phyloP scores from a whole-genome alignment of 2,329 filamentous ascomycete species.

The Pseudofabraea citricarpa region DNA sequence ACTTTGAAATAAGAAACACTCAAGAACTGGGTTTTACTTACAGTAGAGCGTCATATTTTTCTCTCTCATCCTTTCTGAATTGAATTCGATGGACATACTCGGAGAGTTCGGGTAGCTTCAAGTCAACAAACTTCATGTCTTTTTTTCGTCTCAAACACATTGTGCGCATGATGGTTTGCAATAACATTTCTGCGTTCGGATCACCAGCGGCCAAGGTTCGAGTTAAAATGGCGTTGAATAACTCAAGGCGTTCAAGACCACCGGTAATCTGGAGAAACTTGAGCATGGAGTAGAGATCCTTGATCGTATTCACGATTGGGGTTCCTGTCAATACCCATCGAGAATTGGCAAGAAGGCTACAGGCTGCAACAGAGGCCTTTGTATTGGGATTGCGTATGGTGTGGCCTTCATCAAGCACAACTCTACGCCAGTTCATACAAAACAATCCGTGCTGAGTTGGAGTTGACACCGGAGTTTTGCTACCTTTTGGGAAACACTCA shows the following conservation, averaged over 20 bases:
- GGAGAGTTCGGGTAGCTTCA: constrained; percentile 71
- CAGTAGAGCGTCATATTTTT: constrained; percentile 72
- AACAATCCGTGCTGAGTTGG: constrained; percentile 47
- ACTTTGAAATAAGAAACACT: too few relatives aligned
- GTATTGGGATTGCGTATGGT: constrained; percentile 73
- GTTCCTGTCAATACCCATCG: constrained; percentile 79
- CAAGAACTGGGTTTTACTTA: constrained; percentile 38
- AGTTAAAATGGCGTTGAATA: constrained; percentile 71
- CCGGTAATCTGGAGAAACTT: constrained; percentile 73
- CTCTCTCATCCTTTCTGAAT: constrained; percentile 68
- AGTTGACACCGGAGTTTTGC: constrained; percentile 35
- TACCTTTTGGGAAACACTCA: constrained; percentile 52
- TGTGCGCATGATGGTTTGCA: constrained; percentile 75
- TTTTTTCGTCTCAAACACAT: constrained; percentile 80
- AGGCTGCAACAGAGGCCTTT: constrained; percentile 66
- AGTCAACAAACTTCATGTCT: constrained; percentile 81
- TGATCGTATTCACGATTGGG: constrained; percentile 77
- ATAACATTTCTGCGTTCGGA: constrained; percentile 52
- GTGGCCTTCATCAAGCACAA: constrained; percentile 82
- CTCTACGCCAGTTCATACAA: constrained; percentile 67
- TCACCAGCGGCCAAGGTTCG: constrained; percentile 60
- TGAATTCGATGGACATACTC: constrained; percentile 74
- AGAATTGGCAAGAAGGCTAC: constrained; percentile 61
- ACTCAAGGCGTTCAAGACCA: constrained; percentile 64
- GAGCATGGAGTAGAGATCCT: constrained; percentile 75